Conservation (phyloP, 441 rosid genomes). For the Dalechampia spathulata region DNA sequence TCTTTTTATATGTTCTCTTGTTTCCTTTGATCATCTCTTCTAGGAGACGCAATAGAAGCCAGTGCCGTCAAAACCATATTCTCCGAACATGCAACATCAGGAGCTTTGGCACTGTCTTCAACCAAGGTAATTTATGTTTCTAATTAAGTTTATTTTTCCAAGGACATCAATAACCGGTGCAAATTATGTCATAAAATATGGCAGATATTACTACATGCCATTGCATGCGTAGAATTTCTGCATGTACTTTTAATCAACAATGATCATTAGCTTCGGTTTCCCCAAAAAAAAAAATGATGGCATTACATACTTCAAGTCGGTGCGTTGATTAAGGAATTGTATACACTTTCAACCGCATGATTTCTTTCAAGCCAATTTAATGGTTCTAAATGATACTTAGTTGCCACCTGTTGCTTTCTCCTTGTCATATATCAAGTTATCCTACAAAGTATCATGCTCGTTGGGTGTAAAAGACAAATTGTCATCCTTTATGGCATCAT, state of each 20-base stretch:
- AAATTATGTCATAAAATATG: no score
- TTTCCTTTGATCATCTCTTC: conserved; percentile 16
- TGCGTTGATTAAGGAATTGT: no score
- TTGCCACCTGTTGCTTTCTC: no score
- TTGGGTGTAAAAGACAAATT: neutral
- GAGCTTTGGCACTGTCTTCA: conserved; percentile 78
- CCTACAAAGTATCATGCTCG: neutral
- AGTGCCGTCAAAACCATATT: conserved; percentile 64
- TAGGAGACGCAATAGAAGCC: conserved; percentile 90
- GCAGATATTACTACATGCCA: neutral
- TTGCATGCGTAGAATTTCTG: neutral
- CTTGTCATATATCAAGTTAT: no score
- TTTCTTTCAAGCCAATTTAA: neutral
- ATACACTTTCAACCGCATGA: no score
- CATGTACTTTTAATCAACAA: neutral
- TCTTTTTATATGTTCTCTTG: conserved; percentile 1
- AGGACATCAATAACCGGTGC: no score
- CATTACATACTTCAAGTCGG: no score
- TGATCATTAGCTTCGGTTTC: no score
- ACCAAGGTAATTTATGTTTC: conserved; percentile 54
- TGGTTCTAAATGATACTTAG: neutral
- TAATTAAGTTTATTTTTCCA: no score
- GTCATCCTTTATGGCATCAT: neutral
- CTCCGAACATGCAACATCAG: conserved; percentile 68
- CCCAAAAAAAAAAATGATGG: no score